Evolutionary conservation across 1,139 yeast species (phyloP), one percentile per base, ranked within the genome.

Genomic region (Taphrina sp.): DNA sequence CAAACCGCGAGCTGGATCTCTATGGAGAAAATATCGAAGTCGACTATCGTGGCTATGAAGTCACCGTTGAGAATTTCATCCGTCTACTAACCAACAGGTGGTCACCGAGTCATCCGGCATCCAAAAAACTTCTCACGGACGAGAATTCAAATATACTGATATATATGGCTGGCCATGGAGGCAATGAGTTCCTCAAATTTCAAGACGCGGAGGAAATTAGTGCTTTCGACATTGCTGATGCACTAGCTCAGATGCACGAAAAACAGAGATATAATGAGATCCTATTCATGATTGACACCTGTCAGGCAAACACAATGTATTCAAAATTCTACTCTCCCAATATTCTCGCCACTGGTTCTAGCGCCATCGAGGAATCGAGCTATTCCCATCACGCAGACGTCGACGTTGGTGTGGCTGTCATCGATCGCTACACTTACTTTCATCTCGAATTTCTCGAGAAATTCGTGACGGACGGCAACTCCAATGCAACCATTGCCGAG

Each of bases 201-300:
- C 99, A 92, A 70, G 99, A 92, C 67, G 96, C 98, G 2, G 98
- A 94, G 69, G 98, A 92, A 68, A 89, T 92, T 58, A 90, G 96
- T 1, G 84, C 96, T 12, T 84, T 87, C 72, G 99, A 92, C 70
- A 79, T 92, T 62, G 98, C 98, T 0, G 96, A 92, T 71, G 97
- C 98, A 1, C 88, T 92, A 72, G 95, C 81, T 52, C 97, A 94
- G 69, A 92, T 92, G 98, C 81, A 87, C 72, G 96, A 92, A 67
- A 90, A 90, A 78, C 85, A 85, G 65, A 76, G 61, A 12, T 92
- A 92, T 71, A 89, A 90, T 65, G 98, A 94, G 73, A 87, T 92
- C 39, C 81, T 92, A 67, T 92, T 92, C 70, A 92, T 92, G 97
- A 86, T 92, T 62, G 99, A 92, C 69, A 92, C 99, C 0, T 92